These are phyloP conservation scores for Fusarium chaquense DNA, from an alignment of 2,329 filamentous ascomycete genomes.

Conservation along the genomic window DNA sequence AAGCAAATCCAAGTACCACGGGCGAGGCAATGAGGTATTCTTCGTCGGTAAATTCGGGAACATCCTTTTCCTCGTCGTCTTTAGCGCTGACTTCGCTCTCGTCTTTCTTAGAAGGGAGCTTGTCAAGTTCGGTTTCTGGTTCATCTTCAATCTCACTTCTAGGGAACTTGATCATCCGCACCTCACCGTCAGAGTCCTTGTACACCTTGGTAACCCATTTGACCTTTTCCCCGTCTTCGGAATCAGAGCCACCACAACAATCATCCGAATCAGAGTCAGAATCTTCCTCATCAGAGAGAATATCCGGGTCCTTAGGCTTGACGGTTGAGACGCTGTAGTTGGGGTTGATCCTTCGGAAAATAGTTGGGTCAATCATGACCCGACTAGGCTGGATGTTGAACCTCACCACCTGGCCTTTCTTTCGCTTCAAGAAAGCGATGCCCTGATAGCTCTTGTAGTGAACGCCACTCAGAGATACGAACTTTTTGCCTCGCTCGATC, in stretches of 20 bases:
- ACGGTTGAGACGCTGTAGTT: slow-evolving; percentile 85
- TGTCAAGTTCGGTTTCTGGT: slow-evolving; percentile 65
- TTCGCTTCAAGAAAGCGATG: slow-evolving; percentile 86
- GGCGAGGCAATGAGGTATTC: slow-evolving; percentile 87
- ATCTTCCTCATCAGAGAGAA: slow-evolving; percentile 63
- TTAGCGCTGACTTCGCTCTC: slow-evolving; percentile 11
- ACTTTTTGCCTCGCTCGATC: slow-evolving; percentile 85
- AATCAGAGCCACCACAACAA: slow-evolving; percentile 57
- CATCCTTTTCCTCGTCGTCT: slow-evolving; percentile 11
- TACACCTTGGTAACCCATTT: slow-evolving; percentile 66
- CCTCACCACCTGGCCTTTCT: slow-evolving; percentile 72
- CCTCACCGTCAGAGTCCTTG: slow-evolving; percentile 57
- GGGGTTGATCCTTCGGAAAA: slow-evolving; percentile 85
- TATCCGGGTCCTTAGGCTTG: slow-evolving; percentile 76
- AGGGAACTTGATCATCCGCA: slow-evolving; percentile 49
- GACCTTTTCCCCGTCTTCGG: slow-evolving; percentile 57
- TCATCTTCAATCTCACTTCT: slow-evolving; percentile 51
- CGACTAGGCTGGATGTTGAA: slow-evolving; percentile 89
- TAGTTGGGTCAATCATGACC: slow-evolving; percentile 87
- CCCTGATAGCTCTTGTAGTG: slow-evolving; percentile 87
- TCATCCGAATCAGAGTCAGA: slow-evolving; percentile 56
- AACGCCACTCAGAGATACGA: slow-evolving; percentile 82
- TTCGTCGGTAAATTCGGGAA: slow-evolving; percentile 76
- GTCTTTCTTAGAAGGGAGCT: slow-evolving; percentile 54
- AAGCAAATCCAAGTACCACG: slow-evolving; percentile 87